A percentile compares a stretch with the other conserved stretches of the same genome.
phyloP scores from a whole-genome alignment of 805 yeast genomes.

The Lipomyces kockii region DNA sequence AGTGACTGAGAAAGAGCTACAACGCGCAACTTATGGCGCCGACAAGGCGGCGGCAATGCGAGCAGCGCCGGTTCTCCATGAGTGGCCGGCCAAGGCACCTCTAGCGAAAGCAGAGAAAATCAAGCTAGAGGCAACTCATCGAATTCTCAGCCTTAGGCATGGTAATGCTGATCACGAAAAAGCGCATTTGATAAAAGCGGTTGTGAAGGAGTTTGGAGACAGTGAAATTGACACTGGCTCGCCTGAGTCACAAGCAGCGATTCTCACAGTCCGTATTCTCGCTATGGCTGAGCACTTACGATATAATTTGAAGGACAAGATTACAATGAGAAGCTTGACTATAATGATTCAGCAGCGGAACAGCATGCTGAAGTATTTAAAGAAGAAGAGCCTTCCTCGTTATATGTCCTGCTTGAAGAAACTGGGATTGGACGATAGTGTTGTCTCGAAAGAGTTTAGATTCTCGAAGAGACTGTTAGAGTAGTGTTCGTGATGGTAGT shows the following conservation, averaged over 20 bases:
- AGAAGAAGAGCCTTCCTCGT: constrained; percentile 75
- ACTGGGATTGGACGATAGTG: constrained; percentile 82
- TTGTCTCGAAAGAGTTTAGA: constrained; percentile 71
- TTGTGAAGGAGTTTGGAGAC: constrained; percentile 79
- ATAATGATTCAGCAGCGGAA: constrained; percentile 90
- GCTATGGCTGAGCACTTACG: constrained; percentile 74
- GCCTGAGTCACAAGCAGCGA: constrained; percentile 94
- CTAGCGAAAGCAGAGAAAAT: constrained; percentile 48
- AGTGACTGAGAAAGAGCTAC: constrained; percentile 9
- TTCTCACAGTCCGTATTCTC: constrained; percentile 78
- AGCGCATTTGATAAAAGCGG: constrained; percentile 63
- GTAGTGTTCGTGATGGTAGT: constrained; percentile 40
- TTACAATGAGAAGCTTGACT: constrained; percentile 71
- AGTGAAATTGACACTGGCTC: constrained; percentile 92
- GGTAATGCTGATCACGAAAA: constrained; percentile 62
- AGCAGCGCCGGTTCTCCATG: not conserved
- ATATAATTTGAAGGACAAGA: constrained; percentile 71
- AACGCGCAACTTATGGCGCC: constrained; percentile 2
- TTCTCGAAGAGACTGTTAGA: constrained; percentile 21
- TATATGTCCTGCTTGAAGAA: constrained; percentile 87
- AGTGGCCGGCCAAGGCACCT: constrained; percentile 4
- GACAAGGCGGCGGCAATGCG: not conserved
- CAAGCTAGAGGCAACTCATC: constrained; percentile 68
- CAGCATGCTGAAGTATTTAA: constrained; percentile 77
- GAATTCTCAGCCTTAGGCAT: constrained; percentile 77